A percentile compares a stretch with the other conserved stretches of the same genome.
phyloP scores from a whole-genome alignment of 139 green algal species.

The Chlorella sorokiniana region DNA sequence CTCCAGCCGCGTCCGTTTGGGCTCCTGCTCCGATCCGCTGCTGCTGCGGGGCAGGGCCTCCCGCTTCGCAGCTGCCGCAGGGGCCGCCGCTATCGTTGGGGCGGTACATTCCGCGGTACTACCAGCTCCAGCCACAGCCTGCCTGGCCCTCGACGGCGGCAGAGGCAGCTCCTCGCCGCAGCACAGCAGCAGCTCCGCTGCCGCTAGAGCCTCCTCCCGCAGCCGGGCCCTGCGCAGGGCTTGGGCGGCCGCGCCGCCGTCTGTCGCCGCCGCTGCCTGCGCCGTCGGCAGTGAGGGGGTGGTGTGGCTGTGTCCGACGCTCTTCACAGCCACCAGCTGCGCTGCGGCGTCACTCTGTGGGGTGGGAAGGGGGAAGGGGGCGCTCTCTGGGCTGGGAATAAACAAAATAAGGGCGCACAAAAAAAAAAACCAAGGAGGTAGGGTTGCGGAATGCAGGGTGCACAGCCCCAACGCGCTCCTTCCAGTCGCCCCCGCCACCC shows the following conservation, averaged over 20 bases:
- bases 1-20: neutral
- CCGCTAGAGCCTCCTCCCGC: no score
- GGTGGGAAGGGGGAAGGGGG: neutral
- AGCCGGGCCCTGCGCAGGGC: no score
- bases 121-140: no score
- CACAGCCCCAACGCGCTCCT: neutral
- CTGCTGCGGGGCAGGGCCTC: neutral
- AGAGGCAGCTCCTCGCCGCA: no score
- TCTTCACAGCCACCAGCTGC: neutral
- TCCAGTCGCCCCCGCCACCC: neutral
- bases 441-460: neutral
- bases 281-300: no score
- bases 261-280: neutral
- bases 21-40: neutral
- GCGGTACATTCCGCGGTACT: no score
- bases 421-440: neutral
- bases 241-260: no score
- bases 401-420: neutral
- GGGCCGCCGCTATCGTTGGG: neutral
- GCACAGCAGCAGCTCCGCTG: no score
- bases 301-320: neutral
- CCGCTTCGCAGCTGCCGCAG: neutral
- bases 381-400: neutral
- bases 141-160: no score
- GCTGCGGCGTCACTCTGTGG: neutral